These are phyloP conservation scores for Ophiognomonia clavigignenti-juglandacearum DNA, from an alignment of 2,329 filamentous ascomycete genomes.

Conservation along the genomic window DNA sequence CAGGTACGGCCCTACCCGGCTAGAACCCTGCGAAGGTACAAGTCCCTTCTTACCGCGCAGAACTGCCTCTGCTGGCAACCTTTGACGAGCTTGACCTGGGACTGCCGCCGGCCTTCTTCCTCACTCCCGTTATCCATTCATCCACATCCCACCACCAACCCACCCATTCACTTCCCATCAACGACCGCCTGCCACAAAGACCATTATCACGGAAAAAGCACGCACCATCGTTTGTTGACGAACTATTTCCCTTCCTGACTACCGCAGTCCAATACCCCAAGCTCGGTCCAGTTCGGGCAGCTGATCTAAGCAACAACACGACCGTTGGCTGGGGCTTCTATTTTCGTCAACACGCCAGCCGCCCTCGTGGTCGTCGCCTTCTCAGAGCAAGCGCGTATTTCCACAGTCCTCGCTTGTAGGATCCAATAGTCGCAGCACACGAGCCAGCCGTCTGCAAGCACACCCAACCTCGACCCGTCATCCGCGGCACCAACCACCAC, in stretches of 20 bases:
- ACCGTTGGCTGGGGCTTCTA: slow-evolving; percentile 3
- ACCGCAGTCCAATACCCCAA: slow-evolving; percentile 1
- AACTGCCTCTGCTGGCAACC: slow-evolving; percentile 4
- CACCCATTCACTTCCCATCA: slow-evolving; percentile 4
- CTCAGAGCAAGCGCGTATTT: not conserved
- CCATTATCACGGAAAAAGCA: slow-evolving; percentile 3
- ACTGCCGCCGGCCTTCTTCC: slow-evolving; percentile 5
- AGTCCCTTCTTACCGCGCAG: slow-evolving; percentile 2
- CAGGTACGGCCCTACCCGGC: not conserved
- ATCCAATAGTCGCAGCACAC: slow-evolving; percentile 9
- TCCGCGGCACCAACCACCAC: slow-evolving; percentile 1
- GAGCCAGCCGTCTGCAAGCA: slow-evolving; percentile 12
- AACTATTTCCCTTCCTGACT: slow-evolving; percentile 3
- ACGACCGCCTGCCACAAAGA: not conserved
- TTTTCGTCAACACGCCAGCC: slow-evolving; percentile 3
- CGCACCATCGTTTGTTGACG: not conserved
- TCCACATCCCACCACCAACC: not conserved
- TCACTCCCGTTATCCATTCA: slow-evolving; percentile 8
- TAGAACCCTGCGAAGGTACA: not conserved
- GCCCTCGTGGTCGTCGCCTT: slow-evolving; percentile 8
- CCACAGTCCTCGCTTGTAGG: too few species aligned
- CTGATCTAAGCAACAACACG: slow-evolving; percentile 14
- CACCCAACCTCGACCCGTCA: slow-evolving; percentile 5
- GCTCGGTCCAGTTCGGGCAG: slow-evolving; percentile 8
- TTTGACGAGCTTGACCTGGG: slow-evolving; percentile 14